phyloP scores from a whole-genome alignment of 2,329 filamentous ascomycete genomes.

The Fusarium burgessii region DNA sequence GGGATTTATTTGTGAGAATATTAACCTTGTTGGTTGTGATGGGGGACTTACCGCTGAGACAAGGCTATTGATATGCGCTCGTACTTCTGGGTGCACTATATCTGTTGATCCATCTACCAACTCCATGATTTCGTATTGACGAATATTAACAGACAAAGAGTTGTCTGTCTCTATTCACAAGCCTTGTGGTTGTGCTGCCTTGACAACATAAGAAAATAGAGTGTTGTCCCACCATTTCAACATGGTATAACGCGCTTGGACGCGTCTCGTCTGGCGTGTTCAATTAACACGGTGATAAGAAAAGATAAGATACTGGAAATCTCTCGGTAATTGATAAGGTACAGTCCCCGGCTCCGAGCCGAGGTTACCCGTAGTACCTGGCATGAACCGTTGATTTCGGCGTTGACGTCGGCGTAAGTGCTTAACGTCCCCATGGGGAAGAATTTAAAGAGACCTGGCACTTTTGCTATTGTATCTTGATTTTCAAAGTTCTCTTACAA shows the following conservation, averaged over 20 bases:
- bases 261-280: conserved; percentile 37
- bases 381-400: conserved; percentile 28
- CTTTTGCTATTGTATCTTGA: conserved; percentile 8
- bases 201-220: conserved; percentile 26
- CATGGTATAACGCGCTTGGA: conserved; percentile 30
- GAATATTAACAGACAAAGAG: conserved; percentile 18
- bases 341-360: conserved; percentile 45
- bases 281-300: conserved; percentile 35
- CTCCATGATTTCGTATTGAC: conserved; percentile 61
- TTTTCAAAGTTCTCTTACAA: background rate
- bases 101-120: conserved; percentile 63
- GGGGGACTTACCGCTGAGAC: conserved; percentile 82
- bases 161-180: conserved; percentile 33
- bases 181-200: conserved; percentile 36
- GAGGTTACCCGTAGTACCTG: conserved; percentile 57
- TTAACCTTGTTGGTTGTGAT: background rate
- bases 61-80: conserved; percentile 92
- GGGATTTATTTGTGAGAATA: conserved; percentile 29
- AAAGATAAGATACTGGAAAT: conserved; percentile 29
- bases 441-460: conserved; percentile 14
- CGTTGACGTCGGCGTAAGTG: background rate
- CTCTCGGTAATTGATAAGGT: conserved; percentile 36
- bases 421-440: conserved; percentile 31
- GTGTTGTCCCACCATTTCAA: conserved; percentile 21
- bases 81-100: conserved; percentile 89